A percentile compares a stretch with the other conserved stretches of the same genome.
Evolutionary conservation across 2,329 filamentous ascomycete species (phyloP).

Genomic region (Orbilia javanica): DNA sequence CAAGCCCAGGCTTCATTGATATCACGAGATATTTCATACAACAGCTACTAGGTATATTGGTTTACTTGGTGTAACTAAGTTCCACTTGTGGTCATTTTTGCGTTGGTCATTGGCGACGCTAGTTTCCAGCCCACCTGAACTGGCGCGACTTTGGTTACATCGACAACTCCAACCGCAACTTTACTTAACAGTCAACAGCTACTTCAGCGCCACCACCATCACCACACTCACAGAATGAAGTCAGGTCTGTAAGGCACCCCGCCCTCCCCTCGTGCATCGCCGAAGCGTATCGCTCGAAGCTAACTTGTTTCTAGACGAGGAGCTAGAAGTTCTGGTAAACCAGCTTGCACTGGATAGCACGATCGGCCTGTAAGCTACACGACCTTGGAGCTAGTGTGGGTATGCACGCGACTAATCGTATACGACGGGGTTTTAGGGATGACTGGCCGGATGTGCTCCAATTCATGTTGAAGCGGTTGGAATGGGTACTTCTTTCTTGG

Average conservation of each 20-base stretch:
- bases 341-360: slow-evolving; percentile 52
- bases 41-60: too few species aligned
- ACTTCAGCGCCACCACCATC: slow-evolving; percentile 17
- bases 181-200: too few species aligned
- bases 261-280: background rate
- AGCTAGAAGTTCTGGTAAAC: slow-evolving; percentile 50
- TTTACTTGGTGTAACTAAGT: too few species aligned
- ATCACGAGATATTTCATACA: too few species aligned
- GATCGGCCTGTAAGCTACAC: slow-evolving; percentile 30
- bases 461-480: slow-evolving; percentile 52
- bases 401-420: slow-evolving; percentile 16
- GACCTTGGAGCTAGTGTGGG: background rate
- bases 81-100: slow-evolving; percentile 25
- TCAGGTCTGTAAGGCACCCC: slow-evolving; percentile 54
- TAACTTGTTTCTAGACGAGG: slow-evolving; percentile 46
- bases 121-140: background rate
- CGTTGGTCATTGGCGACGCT: background rate
- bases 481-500: slow-evolving; percentile 29
- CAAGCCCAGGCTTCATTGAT: too few species aligned
- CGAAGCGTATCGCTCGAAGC: background rate
- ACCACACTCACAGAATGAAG: slow-evolving; percentile 38
- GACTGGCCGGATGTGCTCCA: slow-evolving; percentile 55
- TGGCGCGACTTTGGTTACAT: slow-evolving; percentile 5
- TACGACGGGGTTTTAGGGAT: slow-evolving; percentile 3
- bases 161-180: slow-evolving; percentile 6